These are phyloP conservation scores for Macaranga tanarius DNA, from an alignment of 441 rosid genomes.

Conservation along the genomic window DNA sequence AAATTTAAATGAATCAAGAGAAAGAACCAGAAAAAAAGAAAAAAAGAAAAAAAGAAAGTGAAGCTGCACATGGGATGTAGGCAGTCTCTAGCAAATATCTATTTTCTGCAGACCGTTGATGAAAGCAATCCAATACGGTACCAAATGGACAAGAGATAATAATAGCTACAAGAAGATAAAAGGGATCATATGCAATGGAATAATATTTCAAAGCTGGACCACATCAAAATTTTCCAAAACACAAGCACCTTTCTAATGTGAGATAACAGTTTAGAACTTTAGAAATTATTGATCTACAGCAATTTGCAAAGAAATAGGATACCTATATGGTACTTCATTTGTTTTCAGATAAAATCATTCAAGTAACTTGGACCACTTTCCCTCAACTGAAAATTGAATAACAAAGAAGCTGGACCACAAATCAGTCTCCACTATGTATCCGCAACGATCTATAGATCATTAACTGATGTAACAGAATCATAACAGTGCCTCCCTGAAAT, in stretches of 20 bases:
- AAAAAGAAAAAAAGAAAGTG: neutral
- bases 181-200: neutral
- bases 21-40: neutral
- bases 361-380: slow-evolving; percentile 19
- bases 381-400: neutral
- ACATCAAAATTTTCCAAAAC: neutral
- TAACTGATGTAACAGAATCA: slow-evolving; percentile 3
- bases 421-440: neutral
- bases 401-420: neutral
- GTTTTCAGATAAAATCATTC: slow-evolving; percentile 8
- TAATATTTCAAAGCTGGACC: slow-evolving; percentile 26
- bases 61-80: slow-evolving; percentile 20
- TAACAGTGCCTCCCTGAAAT: neutral
- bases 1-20: neutral
- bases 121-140: slow-evolving; percentile 11
- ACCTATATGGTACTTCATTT: neutral
- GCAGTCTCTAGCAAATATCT: neutral
- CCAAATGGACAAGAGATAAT: neutral
- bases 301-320: neutral
- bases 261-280: neutral
- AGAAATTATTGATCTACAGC: neutral
- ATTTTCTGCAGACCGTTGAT: neutral
- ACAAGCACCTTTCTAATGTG: neutral
- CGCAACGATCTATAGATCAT: neutral
- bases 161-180: neutral